Base-by-base conservation (phyloP, 345 rosid genomes). In the Excoecaria agallocha region DNA sequence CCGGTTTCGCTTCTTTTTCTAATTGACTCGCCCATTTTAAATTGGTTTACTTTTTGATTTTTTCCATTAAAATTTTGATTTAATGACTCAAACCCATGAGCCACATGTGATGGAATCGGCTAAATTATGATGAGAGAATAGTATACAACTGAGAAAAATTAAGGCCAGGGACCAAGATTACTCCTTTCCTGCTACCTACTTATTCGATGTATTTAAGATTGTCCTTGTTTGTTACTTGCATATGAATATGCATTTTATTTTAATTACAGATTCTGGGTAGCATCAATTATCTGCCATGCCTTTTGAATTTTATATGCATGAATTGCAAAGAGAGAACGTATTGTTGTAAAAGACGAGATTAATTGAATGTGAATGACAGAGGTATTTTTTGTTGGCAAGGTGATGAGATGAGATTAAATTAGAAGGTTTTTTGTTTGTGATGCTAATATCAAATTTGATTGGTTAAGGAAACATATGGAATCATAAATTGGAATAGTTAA, bases 1-100 rank as follows among this genome's bases (percentile, higher is more conserved):
- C 86, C 13, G 84, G 79, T 75, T 54, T 7, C 38, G 55, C 54
- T 71, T 22, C 57, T 43, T 70, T 35, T 59, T 70, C 51, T 1
- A 74, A 10, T 4, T 1, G 8, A 15, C 11, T 19, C 15, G 13
- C 15, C 59, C 19, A 3, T 25, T 25, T 8, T 38, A 16, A 7
- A 3, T 37, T n/a, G 38, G 6, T 5, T 8, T n/a, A 46, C 55
- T 59, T 35, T 70, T 24, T 49, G 50, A 17, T 79, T 61, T 5
- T 39, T 0, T 57, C 7, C 5, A n/a, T 25, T 41, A n/a, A 20
- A 45, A 43, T 41, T 43, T 45, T 45, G 50, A 57, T 58, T 58
- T 12, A 24, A 24, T 25, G 12, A 58, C 15, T 58, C 9, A 58
- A 58, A 24, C 38, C 38, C 62, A 22, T 12, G 24, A 58, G 25